Evolutionary conservation across 306 rosid species (phyloP).

Genomic region (Quercus wislizeni): DNA sequence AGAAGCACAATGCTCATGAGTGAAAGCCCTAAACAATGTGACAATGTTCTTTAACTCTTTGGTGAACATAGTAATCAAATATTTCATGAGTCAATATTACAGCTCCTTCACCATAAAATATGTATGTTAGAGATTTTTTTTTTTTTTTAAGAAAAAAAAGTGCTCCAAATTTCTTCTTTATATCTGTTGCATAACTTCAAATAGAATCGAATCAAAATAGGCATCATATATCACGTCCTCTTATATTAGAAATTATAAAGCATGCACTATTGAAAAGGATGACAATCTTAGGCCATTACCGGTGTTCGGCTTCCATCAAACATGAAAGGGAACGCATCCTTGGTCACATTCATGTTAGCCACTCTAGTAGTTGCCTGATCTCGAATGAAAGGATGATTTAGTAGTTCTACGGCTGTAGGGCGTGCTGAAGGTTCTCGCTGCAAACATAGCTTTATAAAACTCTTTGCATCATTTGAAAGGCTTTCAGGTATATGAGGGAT

Average conservation of each 20-base stretch:
- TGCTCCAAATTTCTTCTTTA: not conserved
- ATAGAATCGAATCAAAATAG: not conserved
- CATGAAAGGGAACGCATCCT: slow-evolving; percentile 65
- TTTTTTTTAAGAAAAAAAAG: too few relatives aligned
- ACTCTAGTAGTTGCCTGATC: slow-evolving; percentile 69
- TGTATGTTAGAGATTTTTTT: not conserved
- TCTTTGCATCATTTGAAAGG: slow-evolving; percentile 85
- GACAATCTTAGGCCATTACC: slow-evolving; percentile 42
- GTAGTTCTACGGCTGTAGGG: slow-evolving; percentile 63
- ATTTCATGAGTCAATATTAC: not conserved
- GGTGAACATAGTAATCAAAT: not conserved
- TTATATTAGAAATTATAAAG: not conserved
- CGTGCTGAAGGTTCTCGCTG: slow-evolving; percentile 80
- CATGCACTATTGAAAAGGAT: not conserved
- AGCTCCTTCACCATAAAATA: not conserved
- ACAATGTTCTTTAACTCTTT: not conserved
- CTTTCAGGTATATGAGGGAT: slow-evolving; percentile 88
- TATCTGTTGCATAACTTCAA: not conserved
- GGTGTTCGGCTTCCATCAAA: slow-evolving; percentile 88
- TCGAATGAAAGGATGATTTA: slow-evolving; percentile 81
- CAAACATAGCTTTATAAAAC: slow-evolving; percentile 73
- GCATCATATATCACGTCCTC: not conserved
- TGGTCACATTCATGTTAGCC: slow-evolving; percentile 55
- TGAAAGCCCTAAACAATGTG: not conserved
- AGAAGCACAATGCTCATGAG: not conserved